phyloP scores from a whole-genome alignment of 371 early-diverging fungal genomes.

The Rhizomucor pusillus region DNA sequence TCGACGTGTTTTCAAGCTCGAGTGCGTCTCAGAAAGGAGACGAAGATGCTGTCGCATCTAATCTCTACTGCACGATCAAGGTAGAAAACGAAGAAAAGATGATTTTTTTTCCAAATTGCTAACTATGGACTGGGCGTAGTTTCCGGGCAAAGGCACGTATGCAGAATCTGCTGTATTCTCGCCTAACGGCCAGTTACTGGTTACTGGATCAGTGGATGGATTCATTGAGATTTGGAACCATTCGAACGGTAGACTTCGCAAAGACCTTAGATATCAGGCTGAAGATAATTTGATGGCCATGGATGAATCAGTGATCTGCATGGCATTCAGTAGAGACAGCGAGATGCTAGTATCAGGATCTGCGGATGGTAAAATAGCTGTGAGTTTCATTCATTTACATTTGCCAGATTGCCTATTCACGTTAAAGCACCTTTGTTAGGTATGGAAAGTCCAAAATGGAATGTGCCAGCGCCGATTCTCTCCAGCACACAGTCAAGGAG shows the following conservation, averaged over 20 bases:
- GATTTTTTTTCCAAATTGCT: slow-evolving; percentile 11
- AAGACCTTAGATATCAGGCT: slow-evolving; percentile 87
- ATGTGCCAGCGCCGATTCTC: slow-evolving; percentile 69
- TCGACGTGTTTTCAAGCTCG: slow-evolving; percentile 75
- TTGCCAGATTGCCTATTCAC: no score
- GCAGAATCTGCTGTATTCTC: slow-evolving; percentile 79
- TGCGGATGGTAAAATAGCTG: slow-evolving; percentile 81
- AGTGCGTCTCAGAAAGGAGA: slow-evolving; percentile 62
- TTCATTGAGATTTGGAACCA: slow-evolving; percentile 94
- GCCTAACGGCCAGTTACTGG: slow-evolving; percentile 78
- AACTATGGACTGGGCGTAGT: no score
- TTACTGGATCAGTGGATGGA: slow-evolving; percentile 90
- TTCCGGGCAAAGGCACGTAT: slow-evolving; percentile 81
- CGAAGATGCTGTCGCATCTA: slow-evolving; percentile 63
- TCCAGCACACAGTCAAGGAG: slow-evolving; percentile 83
- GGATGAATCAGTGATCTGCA: slow-evolving; percentile 79
- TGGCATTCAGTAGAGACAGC: slow-evolving; percentile 74
- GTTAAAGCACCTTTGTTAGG: slow-evolving; percentile 16
- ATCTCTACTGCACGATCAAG: slow-evolving; percentile 70
- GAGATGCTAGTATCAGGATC: slow-evolving; percentile 85
- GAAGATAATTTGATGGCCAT: slow-evolving; percentile 89
- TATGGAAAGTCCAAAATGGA: slow-evolving; percentile 83
- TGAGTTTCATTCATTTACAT: no score
- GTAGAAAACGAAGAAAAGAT: slow-evolving; percentile 24
- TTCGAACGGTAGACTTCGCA: slow-evolving; percentile 83